Base-by-base conservation (phyloP, 2,329 filamentous ascomycete genomes). In the Beauveria asiatica region DNA sequence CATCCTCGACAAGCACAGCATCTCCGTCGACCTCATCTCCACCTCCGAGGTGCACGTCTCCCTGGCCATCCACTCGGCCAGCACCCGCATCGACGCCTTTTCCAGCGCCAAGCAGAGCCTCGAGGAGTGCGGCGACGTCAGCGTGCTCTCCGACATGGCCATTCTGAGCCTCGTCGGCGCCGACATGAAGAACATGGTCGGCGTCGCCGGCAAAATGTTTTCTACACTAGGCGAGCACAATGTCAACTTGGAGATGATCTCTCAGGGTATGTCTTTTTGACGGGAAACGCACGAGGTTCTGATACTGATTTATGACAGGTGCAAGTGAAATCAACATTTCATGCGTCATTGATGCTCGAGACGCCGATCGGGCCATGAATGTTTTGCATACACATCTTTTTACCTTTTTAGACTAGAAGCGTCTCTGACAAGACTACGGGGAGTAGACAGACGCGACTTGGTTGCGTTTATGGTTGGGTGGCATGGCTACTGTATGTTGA, bases 311-410 rank as follows among this genome's bases (percentile, higher is more conserved):
- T 61, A 51, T 0, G 17, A 52, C 64, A 96, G 92, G 92, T 68
- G 94, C 94, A 27, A 97, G 92, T 72, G 94, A 99, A 78, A 99
- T 99, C 76, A 99, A 97, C 74, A 99, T 99, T 62, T 96, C 92
- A 11, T 99, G 94, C 70, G 94, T 99, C 50, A 96, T 99, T 71
- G 91, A 95, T 68, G 90, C 91, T 66, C 81, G 87, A 65, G 92
- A 97, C 70, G 92, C 94, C 23, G 91, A 92, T 66, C 85, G 94
- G 66, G 94, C 94, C 37, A 88, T 99, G 80, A 97, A 95, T 72
- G 91, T 97, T 69, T 81, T 99, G 65, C 94, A 99, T 73, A 97
- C 94, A 21, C 93, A 92, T 76, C 83, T 99, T 61, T 97, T 99
- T 72, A 97, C 92, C 1, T 97, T 97, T 75, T 80, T 97, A 69